phyloP scores from a whole-genome alignment of 257 asterid genomes.

The Solanum pinnatisectum region DNA sequence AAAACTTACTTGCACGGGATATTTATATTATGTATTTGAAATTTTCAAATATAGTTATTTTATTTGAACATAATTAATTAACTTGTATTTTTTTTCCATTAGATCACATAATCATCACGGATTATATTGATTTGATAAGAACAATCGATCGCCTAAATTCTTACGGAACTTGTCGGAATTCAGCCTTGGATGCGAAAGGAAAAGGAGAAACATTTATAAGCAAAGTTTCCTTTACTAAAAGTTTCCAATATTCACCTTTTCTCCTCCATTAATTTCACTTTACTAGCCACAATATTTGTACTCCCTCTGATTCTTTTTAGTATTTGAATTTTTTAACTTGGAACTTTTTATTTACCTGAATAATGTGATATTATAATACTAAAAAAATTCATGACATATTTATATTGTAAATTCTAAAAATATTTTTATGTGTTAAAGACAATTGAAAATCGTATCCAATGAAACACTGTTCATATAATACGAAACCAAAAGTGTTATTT shows the following conservation, averaged over 20 bases:
- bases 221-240: neutral
- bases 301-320: neutral
- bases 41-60: neutral
- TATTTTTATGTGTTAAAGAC: neutral
- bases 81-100: too few species aligned
- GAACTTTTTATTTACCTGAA: neutral
- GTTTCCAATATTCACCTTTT: neutral
- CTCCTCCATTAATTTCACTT: neutral
- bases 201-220: neutral
- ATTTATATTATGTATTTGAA: neutral
- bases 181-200: neutral
- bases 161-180: neutral
- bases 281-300: neutral
- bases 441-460: neutral
- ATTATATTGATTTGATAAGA: neutral
- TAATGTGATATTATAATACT: neutral
- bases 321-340: neutral
- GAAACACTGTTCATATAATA: neutral
- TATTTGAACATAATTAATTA: neutral
- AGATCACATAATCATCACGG: too few species aligned
- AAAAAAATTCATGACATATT: neutral
- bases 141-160: too few species aligned
- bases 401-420: neutral
- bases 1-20: too few species aligned
- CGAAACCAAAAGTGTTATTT: neutral